Evolutionary conservation across 108 stramenopile species (phyloP).

Genomic region (Pseudonitzschia multistriata): DNA sequence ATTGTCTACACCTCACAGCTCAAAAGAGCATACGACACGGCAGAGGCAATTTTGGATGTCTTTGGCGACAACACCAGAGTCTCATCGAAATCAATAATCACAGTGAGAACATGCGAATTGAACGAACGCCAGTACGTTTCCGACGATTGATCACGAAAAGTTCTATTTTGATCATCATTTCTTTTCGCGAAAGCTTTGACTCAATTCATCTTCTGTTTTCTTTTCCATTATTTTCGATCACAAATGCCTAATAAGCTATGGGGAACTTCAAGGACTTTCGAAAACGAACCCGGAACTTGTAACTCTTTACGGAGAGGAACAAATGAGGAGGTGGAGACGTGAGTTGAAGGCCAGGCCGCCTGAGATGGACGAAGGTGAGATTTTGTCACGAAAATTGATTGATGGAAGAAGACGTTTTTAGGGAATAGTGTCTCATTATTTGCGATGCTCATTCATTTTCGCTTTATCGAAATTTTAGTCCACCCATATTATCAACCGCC

Average conservation of each 20-base stretch:
- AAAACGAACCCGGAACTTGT: constrained; percentile 31
- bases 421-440: not conserved
- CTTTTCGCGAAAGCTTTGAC: not conserved
- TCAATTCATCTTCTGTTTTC: not conserved
- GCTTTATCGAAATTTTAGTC: not conserved
- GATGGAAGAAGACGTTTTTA: too few relatives aligned
- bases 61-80: constrained; percentile 28
- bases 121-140: constrained; percentile 41
- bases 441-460: not conserved
- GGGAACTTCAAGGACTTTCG: constrained; percentile 34
- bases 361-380: constrained; percentile 25
- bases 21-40: constrained; percentile 73
- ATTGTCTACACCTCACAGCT: constrained; percentile 86
- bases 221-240: not conserved
- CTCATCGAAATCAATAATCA: not conserved
- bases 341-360: constrained; percentile 30
- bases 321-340: constrained; percentile 33
- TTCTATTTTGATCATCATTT: not conserved
- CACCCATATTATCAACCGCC: constrained; percentile 33
- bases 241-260: too few relatives aligned
- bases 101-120: constrained; percentile 23
- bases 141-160: not conserved
- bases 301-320: constrained; percentile 22
- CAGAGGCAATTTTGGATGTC: constrained; percentile 56
- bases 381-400: not conserved